Conservation (phyloP, 2,329 filamentous ascomycete genomes). For the Trichophyton rubrum region DNA sequence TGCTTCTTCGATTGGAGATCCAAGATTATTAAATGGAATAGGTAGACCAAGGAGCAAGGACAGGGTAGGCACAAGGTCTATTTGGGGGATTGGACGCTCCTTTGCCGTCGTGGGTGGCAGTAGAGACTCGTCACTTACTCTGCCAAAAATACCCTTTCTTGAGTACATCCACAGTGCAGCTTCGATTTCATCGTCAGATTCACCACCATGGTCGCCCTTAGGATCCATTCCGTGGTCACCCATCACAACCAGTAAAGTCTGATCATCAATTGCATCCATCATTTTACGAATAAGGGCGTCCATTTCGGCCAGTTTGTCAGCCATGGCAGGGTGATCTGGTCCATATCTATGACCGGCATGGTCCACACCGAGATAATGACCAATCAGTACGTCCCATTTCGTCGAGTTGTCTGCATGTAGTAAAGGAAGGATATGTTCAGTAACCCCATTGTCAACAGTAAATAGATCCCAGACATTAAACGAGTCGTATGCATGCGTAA, state of each 20-base stretch:
- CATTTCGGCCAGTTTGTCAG: slow-evolving; percentile 83
- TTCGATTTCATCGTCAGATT: slow-evolving; percentile 91
- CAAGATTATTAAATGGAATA: slow-evolving; percentile 92
- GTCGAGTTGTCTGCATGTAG: slow-evolving; percentile 51
- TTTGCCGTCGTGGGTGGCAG: slow-evolving; percentile 58
- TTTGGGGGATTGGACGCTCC: slow-evolving; percentile 61
- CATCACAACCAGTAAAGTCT: slow-evolving; percentile 87
- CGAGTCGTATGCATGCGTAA: slow-evolving; percentile 84
- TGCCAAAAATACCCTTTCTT: slow-evolving; percentile 71
- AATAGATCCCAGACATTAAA: slow-evolving; percentile 98
- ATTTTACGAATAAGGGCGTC: slow-evolving; percentile 63
- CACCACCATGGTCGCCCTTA: slow-evolving; percentile 96
- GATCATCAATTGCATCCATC: slow-evolving; percentile 60
- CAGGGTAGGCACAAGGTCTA: slow-evolving; percentile 87
- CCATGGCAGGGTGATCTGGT: slow-evolving; percentile 85
- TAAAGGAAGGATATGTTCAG: slow-evolving; percentile 70
- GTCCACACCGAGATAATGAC: slow-evolving; percentile 88
- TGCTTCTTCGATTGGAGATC: slow-evolving; percentile 83
- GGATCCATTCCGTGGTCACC: slow-evolving; percentile 98
- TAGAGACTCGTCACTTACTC: slow-evolving; percentile 48
- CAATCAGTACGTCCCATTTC: slow-evolving; percentile 89
- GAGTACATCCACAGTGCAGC: slow-evolving; percentile 98
- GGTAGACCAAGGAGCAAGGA: slow-evolving; percentile 79
- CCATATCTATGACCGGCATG: slow-evolving; percentile 95
- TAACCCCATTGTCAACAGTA: slow-evolving; percentile 91